Evolutionary conservation across 768 basidiomycete genomes (phyloP), one percentile per base, ranked within the genome.

Genomic region (Boletus sensibilis): DNA sequence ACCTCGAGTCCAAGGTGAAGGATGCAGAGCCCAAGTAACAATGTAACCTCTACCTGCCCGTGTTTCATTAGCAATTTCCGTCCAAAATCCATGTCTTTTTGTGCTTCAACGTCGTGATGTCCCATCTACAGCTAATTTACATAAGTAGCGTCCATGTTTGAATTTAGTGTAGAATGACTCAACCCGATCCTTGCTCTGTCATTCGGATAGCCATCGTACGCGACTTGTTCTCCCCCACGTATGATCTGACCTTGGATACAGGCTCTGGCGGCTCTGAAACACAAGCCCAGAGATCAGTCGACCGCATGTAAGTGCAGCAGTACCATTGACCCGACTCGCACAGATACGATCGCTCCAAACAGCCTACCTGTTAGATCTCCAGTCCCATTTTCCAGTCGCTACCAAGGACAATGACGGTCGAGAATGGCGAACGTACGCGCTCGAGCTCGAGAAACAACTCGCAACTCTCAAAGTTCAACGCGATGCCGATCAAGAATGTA

Each of bases 281-380:
- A 64, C 51, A 69, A 67, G 44, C 67, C 67, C 25, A 62, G 50
- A 44, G 61, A 64, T 6, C 69, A 57, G 51, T 69, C 63, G 25
- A 62, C 29, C 10, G 49, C 62, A 43, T 64, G 70, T 72, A n/a
- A 31, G 58, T 49, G 6, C 9, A 1, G 4, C 31, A 11, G 21
- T 31, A 31, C 6, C 20, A 16, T 20, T 25, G 8, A 37, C 21
- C 29, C 20, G 10, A n/a, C 27, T 37, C 13, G 2, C 10, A 3
- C 47, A 23, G 33, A 42, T 10, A 45, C 49, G 11, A 53, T 33
- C 27, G 6, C 37, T n/a, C 25, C 53, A 18, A 21, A 55, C 43
- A 72, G 69, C 69, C 34, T 71, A 69, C 51, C 31, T 71, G 29
- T 53, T 67, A 3, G 71, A 69, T 29, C 63, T 72, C 9, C 65